Evolutionary conservation across 768 basidiomycete genomes (phyloP).

Genomic region (Boletus subparvulus): DNA sequence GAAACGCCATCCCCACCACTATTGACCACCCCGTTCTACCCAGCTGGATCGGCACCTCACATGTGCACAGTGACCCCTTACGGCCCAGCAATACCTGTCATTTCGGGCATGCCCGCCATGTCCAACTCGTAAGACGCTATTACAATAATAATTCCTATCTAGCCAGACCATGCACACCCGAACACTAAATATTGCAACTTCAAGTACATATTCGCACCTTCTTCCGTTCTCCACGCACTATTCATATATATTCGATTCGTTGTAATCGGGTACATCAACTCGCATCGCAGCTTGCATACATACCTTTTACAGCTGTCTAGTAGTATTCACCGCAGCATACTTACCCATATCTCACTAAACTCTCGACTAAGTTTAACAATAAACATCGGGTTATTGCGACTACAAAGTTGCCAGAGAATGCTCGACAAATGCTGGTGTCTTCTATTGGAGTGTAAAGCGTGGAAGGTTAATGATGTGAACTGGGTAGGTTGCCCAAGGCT

Average conservation of each 20-base stretch:
- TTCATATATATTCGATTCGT: slow-evolving; percentile 11
- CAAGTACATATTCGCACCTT: slow-evolving; percentile 20
- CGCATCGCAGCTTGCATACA: slow-evolving; percentile 13
- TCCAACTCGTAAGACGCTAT: slow-evolving; percentile 4
- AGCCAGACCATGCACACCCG: slow-evolving; percentile 1
- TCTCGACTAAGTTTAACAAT: slow-evolving; percentile 17
- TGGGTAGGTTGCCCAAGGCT: background rate
- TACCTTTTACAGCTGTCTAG: slow-evolving; percentile 18
- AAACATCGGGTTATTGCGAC: slow-evolving; percentile 8
- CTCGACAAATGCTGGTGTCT: background rate
- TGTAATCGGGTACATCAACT: slow-evolving; percentile 13
- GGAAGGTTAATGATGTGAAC: background rate
- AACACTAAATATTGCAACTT: slow-evolving; percentile 12
- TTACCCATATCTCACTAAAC: slow-evolving; percentile 3
- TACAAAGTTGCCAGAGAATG: background rate
- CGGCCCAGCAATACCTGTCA: slow-evolving; percentile 5
- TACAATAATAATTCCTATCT: slow-evolving; percentile 1
- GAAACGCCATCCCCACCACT: slow-evolving; percentile 26
- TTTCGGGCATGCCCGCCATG: slow-evolving; percentile 20
- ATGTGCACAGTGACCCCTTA: slow-evolving; percentile 7
- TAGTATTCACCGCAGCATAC: slow-evolving; percentile 14
- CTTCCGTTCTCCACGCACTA: background rate
- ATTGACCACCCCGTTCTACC: slow-evolving; percentile 33
- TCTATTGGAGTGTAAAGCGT: slow-evolving; percentile 2
- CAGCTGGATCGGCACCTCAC: slow-evolving; percentile 13